Conservation (phyloP, 2,329 filamentous ascomycete species). For the Cercospora brassicicola region DNA sequence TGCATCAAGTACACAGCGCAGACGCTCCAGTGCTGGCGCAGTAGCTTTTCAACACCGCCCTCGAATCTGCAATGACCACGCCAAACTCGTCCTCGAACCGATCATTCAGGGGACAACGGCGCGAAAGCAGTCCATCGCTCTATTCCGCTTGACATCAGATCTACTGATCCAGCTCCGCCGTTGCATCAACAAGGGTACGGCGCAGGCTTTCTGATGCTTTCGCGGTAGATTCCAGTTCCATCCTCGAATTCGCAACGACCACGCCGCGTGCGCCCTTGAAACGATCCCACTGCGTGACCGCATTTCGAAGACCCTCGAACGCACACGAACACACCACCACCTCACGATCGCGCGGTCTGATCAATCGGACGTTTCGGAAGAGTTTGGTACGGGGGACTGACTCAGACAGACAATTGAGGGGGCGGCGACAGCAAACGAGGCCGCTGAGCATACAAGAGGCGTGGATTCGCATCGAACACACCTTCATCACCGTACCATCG, state of each 20-base stretch:
- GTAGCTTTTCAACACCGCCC: neutral
- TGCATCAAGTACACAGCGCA: neutral
- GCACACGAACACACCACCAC: neutral
- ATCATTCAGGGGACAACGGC: neutral
- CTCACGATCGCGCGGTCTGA: neutral
- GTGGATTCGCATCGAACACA: neutral
- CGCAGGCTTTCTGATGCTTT: neutral
- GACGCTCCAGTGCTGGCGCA: neutral
- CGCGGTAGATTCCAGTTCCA: neutral
- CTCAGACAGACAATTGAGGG: neutral
- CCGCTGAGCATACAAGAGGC: neutral
- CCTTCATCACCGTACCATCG: neutral
- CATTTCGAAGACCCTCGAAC: neutral
- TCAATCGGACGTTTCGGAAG: neutral
- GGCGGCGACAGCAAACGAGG: neutral
- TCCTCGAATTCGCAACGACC: neutral
- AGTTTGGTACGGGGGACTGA: neutral
- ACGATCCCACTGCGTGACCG: neutral
- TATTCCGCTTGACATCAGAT: neutral
- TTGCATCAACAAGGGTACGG: neutral
- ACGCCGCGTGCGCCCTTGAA: neutral
- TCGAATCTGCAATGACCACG: neutral
- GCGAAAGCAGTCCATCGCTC: neutral
- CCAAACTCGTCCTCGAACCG: neutral
- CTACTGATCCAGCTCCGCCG: neutral